Evolutionary conservation across 306 rosid species (phyloP).

Genomic region (Dryas drummondii): DNA sequence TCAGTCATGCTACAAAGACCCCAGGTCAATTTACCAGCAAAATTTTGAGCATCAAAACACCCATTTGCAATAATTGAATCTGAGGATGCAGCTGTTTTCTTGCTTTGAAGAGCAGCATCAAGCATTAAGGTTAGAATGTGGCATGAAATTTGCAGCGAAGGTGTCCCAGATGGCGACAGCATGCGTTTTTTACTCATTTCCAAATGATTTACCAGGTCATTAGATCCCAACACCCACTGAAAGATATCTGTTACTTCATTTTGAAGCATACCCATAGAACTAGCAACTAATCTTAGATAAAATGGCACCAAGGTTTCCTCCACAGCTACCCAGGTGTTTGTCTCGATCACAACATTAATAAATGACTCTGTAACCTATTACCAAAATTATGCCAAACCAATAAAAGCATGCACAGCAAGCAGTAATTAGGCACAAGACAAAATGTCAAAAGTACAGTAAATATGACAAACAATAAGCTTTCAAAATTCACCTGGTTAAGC

Average conservation of each 20-base stretch:
- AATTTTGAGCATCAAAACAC: constrained; percentile 33
- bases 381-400: constrained; percentile 27
- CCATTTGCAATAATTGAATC: constrained; percentile 38
- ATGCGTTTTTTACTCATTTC: constrained; percentile 29
- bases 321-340: constrained; percentile 52
- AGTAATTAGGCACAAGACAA: constrained; percentile 3
- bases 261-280: constrained; percentile 54
- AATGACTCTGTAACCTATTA: constrained; percentile 61
- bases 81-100: constrained; percentile 26
- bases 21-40: constrained; percentile 56
- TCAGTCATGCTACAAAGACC: constrained; percentile 63
- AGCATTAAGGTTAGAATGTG: constrained; percentile 58
- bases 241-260: constrained; percentile 38
- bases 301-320: constrained; percentile 62
- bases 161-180: constrained; percentile 35
- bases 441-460: constrained; percentile 12
- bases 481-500: constrained; percentile 61
- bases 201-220: constrained; percentile 25
- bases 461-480: constrained; percentile 12
- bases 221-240: constrained; percentile 36
- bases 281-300: constrained; percentile 54
- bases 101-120: constrained; percentile 54
- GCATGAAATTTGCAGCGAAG: constrained; percentile 58
- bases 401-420: constrained; percentile 15
- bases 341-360: constrained; percentile 54